Evolutionary conservation across 2,329 filamentous ascomycete genomes (phyloP), one percentile per base, ranked within the genome.

Genomic region (Ascochyta pisi): DNA sequence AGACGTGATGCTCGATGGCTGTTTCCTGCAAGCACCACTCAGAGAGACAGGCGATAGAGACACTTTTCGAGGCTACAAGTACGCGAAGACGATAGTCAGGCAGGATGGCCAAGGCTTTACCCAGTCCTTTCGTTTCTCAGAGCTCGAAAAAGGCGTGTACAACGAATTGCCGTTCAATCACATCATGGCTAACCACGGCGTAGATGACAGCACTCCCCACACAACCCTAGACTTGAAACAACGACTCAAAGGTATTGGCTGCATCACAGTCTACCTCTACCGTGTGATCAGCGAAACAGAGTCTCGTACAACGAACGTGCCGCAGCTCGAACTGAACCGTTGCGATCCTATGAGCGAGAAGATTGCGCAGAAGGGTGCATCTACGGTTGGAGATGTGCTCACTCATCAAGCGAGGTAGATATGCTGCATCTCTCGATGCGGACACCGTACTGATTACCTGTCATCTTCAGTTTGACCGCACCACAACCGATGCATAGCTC

Each of bases 121-220:
- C 0, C 46, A 56, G 31, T 63, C 57, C 9, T 71, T 70, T 27
- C 47, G 57, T 23, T 70, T 70, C 35, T 63, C 58, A 1, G 47
- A 65, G 31, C 44, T 65, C 4, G 40, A 50, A 8, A 63, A 52
- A n/a, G 50, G 63, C 63, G 31, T 12, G 19, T n/a, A 12, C 12
- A 5, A 6, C 8, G 8, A 2, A 19, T 12, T 7, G n/a, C 10
- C 31, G 2, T 24, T 7, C 9, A 9, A 19, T 15, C 15, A 24
- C n/a, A 2, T 22, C 16, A 13, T 3, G 4, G 22, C 55, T 61
- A 50, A 42, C 23, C 45, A 33, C 26, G 34, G 29, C 15, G 54
- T 50, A 29, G 34, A 33, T 15, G n/a, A 37, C 3, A 9, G 22
- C 1, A 13, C 22, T 4, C 6, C 22, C 4, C 42, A 56, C 4